Conservation (phyloP, 345 rosid genomes). For the Conringia planisiliqua region DNA sequence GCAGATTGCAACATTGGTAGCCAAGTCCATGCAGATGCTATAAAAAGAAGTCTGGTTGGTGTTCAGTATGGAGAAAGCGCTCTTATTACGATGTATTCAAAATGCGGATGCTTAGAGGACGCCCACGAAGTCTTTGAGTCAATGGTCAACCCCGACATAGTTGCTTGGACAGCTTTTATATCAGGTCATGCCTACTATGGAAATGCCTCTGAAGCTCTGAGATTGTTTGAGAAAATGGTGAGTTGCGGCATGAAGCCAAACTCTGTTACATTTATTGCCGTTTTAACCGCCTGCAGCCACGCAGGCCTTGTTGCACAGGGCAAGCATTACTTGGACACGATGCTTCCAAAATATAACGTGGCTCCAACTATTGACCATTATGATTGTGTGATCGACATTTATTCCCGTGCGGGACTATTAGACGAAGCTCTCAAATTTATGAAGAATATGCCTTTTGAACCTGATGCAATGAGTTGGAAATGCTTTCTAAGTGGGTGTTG, state of each 20-base stretch:
- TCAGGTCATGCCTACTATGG: conserved; percentile 75
- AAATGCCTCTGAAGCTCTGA: conserved; percentile 56
- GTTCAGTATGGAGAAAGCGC: conserved; percentile 63
- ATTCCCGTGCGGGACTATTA: conserved; percentile 62
- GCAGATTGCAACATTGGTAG: conserved; percentile 56
- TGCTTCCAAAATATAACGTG: conserved; percentile 48
- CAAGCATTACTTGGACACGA: conserved; percentile 41
- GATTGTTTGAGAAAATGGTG: conserved; percentile 55
- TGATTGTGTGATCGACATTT: conserved; percentile 60
- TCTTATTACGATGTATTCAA: conserved; percentile 63
- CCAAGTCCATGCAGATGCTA: conserved; percentile 79
- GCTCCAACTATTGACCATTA: conserved; percentile 66
- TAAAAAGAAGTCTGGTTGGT: conserved; percentile 56
- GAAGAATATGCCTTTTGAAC: conserved; percentile 54
- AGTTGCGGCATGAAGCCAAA: conserved; percentile 50
- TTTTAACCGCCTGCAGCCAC: conserved; percentile 78
- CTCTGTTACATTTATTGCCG: conserved; percentile 60
- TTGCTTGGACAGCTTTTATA: conserved; percentile 75
- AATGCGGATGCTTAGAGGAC: conserved; percentile 59
- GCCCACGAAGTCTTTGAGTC: conserved; percentile 56
- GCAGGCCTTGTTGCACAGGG: conserved; percentile 59
- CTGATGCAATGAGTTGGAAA: conserved; percentile 76
- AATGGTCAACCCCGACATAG: conserved; percentile 55
- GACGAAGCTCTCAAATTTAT: conserved; percentile 49
- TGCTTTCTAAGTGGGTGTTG: conserved; percentile 75